These are phyloP conservation scores for Trichoderma afroharzianum DNA, from an alignment of 2,329 filamentous ascomycete genomes.

Conservation along the genomic window DNA sequence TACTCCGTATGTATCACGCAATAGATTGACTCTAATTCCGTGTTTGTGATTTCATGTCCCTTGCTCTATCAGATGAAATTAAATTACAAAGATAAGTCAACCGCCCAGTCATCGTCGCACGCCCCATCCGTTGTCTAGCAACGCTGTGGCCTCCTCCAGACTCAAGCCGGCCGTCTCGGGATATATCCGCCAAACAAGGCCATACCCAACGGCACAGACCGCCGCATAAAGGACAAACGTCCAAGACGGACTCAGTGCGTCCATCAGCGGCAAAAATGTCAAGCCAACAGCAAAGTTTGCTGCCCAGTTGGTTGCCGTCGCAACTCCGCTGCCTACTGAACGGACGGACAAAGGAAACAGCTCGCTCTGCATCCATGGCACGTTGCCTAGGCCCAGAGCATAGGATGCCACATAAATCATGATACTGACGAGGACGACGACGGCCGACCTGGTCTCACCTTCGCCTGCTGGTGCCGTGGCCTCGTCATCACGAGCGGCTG, in stretches of 20 bases:
- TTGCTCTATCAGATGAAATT: not conserved
- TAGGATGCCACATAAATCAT: constrained; percentile 83
- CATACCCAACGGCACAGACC: constrained; percentile 67
- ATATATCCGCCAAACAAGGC: constrained; percentile 69
- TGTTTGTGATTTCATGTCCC: not conserved
- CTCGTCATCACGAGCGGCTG: constrained; percentile 21
- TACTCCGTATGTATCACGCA: not conserved
- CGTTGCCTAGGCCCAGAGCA: constrained; percentile 82
- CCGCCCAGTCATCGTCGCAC: constrained; percentile 42
- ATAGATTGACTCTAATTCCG: not conserved
- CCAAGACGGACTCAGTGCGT: constrained; percentile 64
- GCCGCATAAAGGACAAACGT: constrained; percentile 79
- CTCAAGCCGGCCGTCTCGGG: constrained; percentile 81
- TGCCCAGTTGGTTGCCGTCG: constrained; percentile 81
- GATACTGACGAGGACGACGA: constrained; percentile 68
- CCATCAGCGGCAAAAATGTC: constrained; percentile 86
- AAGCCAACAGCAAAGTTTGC: constrained; percentile 83
- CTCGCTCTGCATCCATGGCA: constrained; percentile 95
- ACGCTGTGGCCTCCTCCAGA: constrained; percentile 71
- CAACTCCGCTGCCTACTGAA: constrained; percentile 66
- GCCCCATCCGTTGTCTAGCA: constrained; percentile 73
- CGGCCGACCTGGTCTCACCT: constrained; percentile 37
- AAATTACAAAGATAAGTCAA: not conserved
- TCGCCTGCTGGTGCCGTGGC: not conserved
- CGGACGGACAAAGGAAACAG: constrained; percentile 77